These are phyloP conservation scores for Neurospora cerealis DNA, from an alignment of 495 filamentous ascomycete genomes.

Conservation along the genomic window DNA sequence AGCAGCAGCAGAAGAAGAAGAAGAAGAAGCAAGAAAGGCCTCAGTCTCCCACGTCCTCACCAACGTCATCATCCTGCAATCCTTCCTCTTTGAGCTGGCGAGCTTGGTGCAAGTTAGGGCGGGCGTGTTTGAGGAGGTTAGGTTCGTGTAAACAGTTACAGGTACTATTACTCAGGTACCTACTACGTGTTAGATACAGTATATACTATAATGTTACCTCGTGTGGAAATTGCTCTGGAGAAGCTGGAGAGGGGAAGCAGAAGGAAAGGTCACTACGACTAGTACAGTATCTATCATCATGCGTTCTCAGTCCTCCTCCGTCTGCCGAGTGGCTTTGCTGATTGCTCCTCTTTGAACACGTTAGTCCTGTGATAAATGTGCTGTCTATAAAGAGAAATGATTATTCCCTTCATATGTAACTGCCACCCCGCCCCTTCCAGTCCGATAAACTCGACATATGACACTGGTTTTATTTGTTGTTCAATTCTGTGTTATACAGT, in stretches of 20 bases:
- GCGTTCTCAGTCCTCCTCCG: too few relatives aligned
- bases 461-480: too few relatives aligned
- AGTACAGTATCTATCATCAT: too few relatives aligned
- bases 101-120: slow-evolving; percentile 80
- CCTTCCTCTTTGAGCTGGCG: slow-evolving; percentile 82
- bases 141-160: slow-evolving; percentile 28
- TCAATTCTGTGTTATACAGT: too few relatives aligned
- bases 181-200: neutral
- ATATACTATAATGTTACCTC: neutral
- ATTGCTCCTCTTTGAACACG: too few relatives aligned
- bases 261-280: too few relatives aligned
- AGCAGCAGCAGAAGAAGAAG: slow-evolving; percentile 21
- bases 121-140: slow-evolving; percentile 78
- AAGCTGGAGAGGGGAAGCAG: neutral
- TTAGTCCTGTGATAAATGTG: too few relatives aligned
- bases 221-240: neutral
- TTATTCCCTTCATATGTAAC: too few relatives aligned
- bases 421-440: too few relatives aligned
- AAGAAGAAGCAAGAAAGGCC: slow-evolving; percentile 33
- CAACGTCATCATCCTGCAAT: slow-evolving; percentile 62
- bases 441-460: too few relatives aligned
- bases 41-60: slow-evolving; percentile 84
- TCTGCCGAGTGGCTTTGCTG: too few relatives aligned
- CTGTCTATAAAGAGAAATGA: too few relatives aligned
- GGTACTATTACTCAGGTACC: neutral